Evolutionary conservation across 2,329 filamentous ascomycete species (phyloP).

Genomic region (Seiridium cupressi): DNA sequence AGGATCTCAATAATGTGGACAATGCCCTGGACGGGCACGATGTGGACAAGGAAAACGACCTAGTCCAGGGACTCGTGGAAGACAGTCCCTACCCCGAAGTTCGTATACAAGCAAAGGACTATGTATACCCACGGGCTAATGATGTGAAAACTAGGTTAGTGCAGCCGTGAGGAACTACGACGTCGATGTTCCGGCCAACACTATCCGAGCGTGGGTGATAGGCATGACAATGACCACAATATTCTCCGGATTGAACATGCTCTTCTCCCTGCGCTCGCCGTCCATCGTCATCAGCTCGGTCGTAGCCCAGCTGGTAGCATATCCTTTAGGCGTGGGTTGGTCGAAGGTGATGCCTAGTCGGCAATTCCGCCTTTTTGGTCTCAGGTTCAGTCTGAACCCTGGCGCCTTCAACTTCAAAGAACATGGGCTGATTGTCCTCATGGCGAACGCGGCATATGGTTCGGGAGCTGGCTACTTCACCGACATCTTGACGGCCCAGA

Average conservation of each 20-base stretch:
- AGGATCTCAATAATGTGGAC: conserved; percentile 49
- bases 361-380: background rate
- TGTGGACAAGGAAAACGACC: conserved; percentile 39
- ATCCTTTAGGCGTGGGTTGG: conserved; percentile 38
- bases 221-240: conserved; percentile 60
- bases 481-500: conserved; percentile 33
- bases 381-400: conserved; percentile 31
- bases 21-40: conserved; percentile 42
- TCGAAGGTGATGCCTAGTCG: conserved; percentile 5
- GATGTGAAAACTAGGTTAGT: conserved; percentile 33
- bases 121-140: background rate
- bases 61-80: conserved; percentile 54
- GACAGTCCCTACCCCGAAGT: conserved; percentile 69
- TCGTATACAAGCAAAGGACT: background rate
- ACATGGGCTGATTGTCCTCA: conserved; percentile 46
- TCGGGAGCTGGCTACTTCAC: conserved; percentile 32
- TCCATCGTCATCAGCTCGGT: conserved; percentile 61
- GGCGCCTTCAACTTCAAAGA: conserved; percentile 46
- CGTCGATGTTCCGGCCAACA: conserved; percentile 57
- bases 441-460: conserved; percentile 49
- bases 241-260: conserved; percentile 58
- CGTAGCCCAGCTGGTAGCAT: conserved; percentile 61
- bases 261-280: conserved; percentile 60
- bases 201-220: conserved; percentile 63
- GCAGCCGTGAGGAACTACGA: conserved; percentile 56